Conservation (phyloP, 2,329 filamentous ascomycete genomes). For the Claviceps pazoutovae region DNA sequence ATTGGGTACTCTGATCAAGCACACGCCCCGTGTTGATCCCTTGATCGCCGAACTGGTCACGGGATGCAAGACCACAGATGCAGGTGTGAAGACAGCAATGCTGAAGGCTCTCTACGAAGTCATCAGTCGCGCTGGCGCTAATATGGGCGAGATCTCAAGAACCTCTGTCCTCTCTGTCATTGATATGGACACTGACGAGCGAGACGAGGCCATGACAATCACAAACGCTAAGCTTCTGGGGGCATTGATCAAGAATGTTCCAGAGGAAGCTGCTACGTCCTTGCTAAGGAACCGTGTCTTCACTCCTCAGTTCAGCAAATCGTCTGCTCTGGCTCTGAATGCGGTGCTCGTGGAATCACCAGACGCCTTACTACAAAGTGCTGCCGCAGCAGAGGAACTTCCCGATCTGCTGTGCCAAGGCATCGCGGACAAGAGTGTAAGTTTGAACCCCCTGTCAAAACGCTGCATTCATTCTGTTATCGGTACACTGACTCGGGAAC, state of each 20-base stretch:
- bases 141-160: slow-evolving; percentile 87
- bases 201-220: slow-evolving; percentile 65
- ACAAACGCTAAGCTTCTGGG: slow-evolving; percentile 85
- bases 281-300: slow-evolving; percentile 62
- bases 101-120: slow-evolving; percentile 93
- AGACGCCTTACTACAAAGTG: slow-evolving; percentile 48
- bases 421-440: slow-evolving; percentile 61
- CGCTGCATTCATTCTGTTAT: neutral
- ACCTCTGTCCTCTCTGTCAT: slow-evolving; percentile 78
- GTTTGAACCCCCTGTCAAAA: slow-evolving; percentile 12
- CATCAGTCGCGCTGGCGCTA: slow-evolving; percentile 81
- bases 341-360: slow-evolving; percentile 75
- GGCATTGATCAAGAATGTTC: slow-evolving; percentile 76
- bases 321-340: slow-evolving; percentile 78
- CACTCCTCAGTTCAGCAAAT: slow-evolving; percentile 57
- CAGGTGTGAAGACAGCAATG: slow-evolving; percentile 88
- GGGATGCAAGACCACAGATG: slow-evolving; percentile 77
- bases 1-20: slow-evolving; percentile 84
- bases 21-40: slow-evolving; percentile 90
- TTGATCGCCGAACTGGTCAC: slow-evolving; percentile 84
- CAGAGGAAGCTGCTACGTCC: slow-evolving; percentile 49
- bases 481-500: slow-evolving; percentile 1
- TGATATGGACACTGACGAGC: slow-evolving; percentile 66
- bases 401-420: slow-evolving; percentile 67
- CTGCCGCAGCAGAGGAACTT: slow-evolving; percentile 54